Evolutionary conservation across 179 eudicot species (phyloP), one percentile per base, ranked within the genome.

Genomic region (Vitellaria paradoxa): DNA sequence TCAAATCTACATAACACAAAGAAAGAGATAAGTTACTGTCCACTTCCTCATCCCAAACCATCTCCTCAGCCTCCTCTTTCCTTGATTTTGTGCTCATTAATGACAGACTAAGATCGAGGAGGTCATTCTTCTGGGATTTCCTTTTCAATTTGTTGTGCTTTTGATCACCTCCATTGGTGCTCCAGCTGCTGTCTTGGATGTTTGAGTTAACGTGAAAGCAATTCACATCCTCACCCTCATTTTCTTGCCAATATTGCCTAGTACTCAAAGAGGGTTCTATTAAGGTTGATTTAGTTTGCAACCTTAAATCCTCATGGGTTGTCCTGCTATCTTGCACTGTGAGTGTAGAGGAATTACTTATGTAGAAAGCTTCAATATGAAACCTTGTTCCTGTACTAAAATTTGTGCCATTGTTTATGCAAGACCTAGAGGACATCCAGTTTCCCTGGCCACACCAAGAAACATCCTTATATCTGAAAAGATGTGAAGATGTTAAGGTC

Each of bases 21-120:
- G 83, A 80, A 55, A 80, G 83, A 52, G 79, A 75, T 14, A 80
- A 71, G 42, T 64, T 52, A 45, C 79, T 76, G 7, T 76, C 75
- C 75, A 70, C 79, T 76, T 68, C 76, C 45, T 74, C 82, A n/a
- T 47, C 82, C 50, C 59, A 62, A 47, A 3, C 2, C 40, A 10
- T 21, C 49, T 75, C 65, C 61, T 70, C 42, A 1, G 7, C 57
- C 57, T 67, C 75, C n/a, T 60, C 73, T 76, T 40, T 37, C 18
- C 76, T 69, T 73, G 60, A 10, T 2, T 71, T 70, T 72, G 45
- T 66, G n/a, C 77, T 76, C 13, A 30, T 30, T 30, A 80, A 57
- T 49, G 83, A 75, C 55, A 80, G 69, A 42, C 53, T 70, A 18
- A 80, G 79, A 70, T 80, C 79, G 13, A 80, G 78, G 18, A 21